Conservation (phyloP, 305 asterid species). For the Rubia peregrina region DNA sequence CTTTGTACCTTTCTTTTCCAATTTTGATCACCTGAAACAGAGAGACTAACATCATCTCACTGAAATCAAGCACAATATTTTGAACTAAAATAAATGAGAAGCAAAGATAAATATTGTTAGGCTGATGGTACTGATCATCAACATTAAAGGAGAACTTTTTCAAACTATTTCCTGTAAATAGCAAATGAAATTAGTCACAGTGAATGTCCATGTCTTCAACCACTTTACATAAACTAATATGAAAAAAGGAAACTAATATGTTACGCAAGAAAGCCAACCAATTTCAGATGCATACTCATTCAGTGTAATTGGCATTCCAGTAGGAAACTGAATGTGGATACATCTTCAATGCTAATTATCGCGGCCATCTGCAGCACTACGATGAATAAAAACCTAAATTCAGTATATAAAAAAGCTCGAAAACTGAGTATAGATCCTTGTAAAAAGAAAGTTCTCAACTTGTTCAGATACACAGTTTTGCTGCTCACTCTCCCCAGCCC, state of each 20-base stretch:
- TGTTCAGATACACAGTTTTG: too few species aligned
- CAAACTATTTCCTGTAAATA: neutral
- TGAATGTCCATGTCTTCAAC: neutral
- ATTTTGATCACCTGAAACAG: slow-evolving; percentile 65
- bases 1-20: slow-evolving; percentile 71
- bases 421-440: too few species aligned
- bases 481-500: too few species aligned
- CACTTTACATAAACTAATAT: neutral
- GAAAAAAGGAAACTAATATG: neutral
- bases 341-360: too few species aligned
- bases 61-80: neutral
- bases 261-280: too few species aligned
- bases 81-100: neutral
- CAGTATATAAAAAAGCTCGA: too few species aligned
- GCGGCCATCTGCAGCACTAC: too few species aligned
- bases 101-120: neutral
- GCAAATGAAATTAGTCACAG: neutral
- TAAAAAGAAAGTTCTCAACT: too few species aligned
- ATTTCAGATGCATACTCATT: too few species aligned
- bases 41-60: neutral
- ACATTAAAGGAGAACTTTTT: neutral
- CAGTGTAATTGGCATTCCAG: too few species aligned
- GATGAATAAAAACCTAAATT: too few species aligned
- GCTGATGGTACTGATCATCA: neutral
- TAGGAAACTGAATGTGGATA: too few species aligned